These are phyloP conservation scores for Plantago lanceolata DNA, from an alignment of 305 asterid species.

Conservation along the genomic window DNA sequence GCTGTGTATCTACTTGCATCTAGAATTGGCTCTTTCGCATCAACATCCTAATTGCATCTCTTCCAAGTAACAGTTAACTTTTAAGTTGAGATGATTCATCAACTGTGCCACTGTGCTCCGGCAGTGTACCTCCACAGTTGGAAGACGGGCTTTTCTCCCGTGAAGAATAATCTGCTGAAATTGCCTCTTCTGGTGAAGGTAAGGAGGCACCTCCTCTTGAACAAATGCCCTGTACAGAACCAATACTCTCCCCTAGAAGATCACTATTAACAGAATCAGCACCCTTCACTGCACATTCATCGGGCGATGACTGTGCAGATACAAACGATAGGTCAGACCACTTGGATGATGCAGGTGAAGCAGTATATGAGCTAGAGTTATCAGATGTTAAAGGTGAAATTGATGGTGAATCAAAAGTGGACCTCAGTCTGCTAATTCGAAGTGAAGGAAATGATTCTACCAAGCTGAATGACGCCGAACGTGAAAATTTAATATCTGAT, in stretches of 20 bases:
- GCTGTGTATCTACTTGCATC: slow-evolving; percentile 26
- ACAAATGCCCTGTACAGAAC: slow-evolving; percentile 24
- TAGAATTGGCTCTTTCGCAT: slow-evolving; percentile 30
- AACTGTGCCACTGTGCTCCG: slow-evolving; percentile 40
- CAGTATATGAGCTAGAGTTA: slow-evolving; percentile 67
- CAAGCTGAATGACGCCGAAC: slow-evolving; percentile 50
- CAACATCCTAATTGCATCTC: slow-evolving; percentile 35
- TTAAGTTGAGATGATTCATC: slow-evolving; percentile 46
- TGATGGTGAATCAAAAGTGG: slow-evolving; percentile 54
- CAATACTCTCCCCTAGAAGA: slow-evolving; percentile 25
- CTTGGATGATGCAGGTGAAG: slow-evolving; percentile 86
- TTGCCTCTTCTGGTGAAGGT: slow-evolving; percentile 31
- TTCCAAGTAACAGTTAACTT: slow-evolving; percentile 30
- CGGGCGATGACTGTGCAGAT: slow-evolving; percentile 69
- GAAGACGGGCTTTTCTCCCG: slow-evolving; percentile 33
- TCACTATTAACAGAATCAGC: slow-evolving; percentile 22
- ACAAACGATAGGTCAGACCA: slow-evolving; percentile 68
- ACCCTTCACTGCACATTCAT: slow-evolving; percentile 1
- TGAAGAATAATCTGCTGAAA: slow-evolving; percentile 26
- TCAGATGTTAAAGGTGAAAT: slow-evolving; percentile 80
- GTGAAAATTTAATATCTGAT: too few species aligned
- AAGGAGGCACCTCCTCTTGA: slow-evolving; percentile 29
- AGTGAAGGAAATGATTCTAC: slow-evolving; percentile 58
- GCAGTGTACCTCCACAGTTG: slow-evolving; percentile 32
- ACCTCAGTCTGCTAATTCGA: slow-evolving; percentile 42